These are phyloP conservation scores for Neoboletus subvelutipes DNA, from an alignment of 768 basidiomycete genomes.

Conservation along the genomic window DNA sequence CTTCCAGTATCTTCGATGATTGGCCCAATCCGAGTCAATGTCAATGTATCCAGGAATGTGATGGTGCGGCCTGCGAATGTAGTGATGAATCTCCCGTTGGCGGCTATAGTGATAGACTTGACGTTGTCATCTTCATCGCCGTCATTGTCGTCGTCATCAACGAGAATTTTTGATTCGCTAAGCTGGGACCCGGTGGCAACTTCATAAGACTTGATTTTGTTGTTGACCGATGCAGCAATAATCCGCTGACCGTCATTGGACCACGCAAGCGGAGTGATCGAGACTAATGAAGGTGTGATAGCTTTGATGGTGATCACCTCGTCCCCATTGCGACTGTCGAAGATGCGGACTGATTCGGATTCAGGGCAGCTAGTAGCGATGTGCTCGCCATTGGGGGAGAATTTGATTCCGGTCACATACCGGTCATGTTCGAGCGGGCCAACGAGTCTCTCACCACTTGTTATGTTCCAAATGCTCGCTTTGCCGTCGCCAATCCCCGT, in stretches of 20 bases:
- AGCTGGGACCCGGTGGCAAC: not conserved
- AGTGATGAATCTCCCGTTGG: not conserved
- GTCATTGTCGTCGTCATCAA: no score
- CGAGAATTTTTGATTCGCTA: not conserved
- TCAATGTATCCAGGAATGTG: not conserved
- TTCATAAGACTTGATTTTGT: not conserved
- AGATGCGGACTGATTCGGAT: not conserved
- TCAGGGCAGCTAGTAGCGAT: not conserved
- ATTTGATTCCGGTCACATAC: not conserved
- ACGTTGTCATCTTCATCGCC: not conserved
- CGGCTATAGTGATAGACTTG: not conserved
- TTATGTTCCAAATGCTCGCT: not conserved
- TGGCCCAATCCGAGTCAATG: not conserved
- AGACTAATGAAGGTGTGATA: rapidly evolving
- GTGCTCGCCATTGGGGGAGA: not conserved
- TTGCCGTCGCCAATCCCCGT: rapidly evolving
- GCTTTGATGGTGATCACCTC: not conserved
- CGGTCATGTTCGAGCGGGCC: not conserved
- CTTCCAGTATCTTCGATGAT: not conserved
- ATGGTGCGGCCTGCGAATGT: not conserved
- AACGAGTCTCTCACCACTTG: not conserved
- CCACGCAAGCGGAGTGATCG: not conserved
- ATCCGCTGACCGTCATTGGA: not conserved
- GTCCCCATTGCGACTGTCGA: not conserved
- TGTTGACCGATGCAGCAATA: not conserved